Base-by-base conservation (phyloP, 179 eudicot species). In the Camellia oleifera region DNA sequence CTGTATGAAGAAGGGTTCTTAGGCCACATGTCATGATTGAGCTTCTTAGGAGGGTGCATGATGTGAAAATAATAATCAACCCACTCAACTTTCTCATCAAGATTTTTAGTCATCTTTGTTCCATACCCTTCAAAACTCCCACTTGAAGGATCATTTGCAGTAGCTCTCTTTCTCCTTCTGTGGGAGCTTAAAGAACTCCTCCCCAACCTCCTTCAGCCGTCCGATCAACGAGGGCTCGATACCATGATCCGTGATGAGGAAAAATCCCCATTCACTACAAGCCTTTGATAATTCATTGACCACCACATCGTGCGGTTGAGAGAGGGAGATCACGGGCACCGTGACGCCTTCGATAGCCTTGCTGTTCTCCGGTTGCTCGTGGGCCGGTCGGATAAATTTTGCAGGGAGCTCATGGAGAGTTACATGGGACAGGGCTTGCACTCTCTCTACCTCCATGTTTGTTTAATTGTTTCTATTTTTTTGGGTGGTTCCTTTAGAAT, bases 331-430 rank as follows among this genome's bases (percentile, higher is more conserved):
- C 48, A 88, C 83, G 0, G 92, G 92, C 17, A 82, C 84, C 0
- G 42, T 69, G 11, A 89, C 74, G 45, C 91, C 92, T 48, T 81
- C 82, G 45, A 89, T 8, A 14, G 89, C 86, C 72, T 74, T 79
- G 81, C 75, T 89, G 77, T 89, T 89, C 71, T 80, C 84, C 18
- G 90, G 92, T 26, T 84, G 86, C 82, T 89, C 90, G 67, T 84
- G 70, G 10, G 53, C 54, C 1, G 82, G 86, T 44, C 89, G 86
- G 76, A 88, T 78, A 79, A 86, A 88, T 23, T 84, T 88, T 2
- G 77, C 76, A 42, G 91, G 91, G 0, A 88, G 83, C 72, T 84
- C 83, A 14, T 61, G 70, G 69, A 84, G 70, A n/a, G 78, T 78
- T 45, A 20, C 82, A 2, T 23, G 7, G 62, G 70, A 79, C 6